Evolutionary conservation across 2,329 filamentous ascomycete genomes (phyloP).

Genomic region (Dactylellina sp.): DNA sequence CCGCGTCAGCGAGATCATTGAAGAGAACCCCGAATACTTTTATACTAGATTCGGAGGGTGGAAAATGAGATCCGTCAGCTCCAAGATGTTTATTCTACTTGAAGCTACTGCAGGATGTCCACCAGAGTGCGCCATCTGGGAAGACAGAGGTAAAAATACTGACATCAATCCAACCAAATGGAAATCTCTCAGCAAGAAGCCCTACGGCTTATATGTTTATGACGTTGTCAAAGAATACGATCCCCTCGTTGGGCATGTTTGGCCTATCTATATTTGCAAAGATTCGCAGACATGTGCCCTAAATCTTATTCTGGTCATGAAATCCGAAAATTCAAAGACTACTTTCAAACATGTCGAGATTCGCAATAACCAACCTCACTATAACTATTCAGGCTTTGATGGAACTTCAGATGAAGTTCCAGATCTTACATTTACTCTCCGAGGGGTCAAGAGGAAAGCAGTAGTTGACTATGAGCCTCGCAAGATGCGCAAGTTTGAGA

Average conservation of each 20-base stretch:
- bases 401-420: too few relatives aligned
- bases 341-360: neutral
- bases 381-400: too few relatives aligned
- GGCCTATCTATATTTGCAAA: neutral
- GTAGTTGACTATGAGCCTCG: too few relatives aligned
- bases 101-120: conserved; percentile 18
- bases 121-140: conserved; percentile 27
- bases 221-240: neutral
- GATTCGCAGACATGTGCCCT: neutral
- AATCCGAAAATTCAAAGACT: neutral
- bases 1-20: neutral
- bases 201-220: conserved; percentile 19
- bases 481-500: too few relatives aligned
- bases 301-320: neutral
- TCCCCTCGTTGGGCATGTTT: neutral
- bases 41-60: neutral
- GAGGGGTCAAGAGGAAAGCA: too few relatives aligned
- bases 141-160: conserved; percentile 5
- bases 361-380: too few relatives aligned
- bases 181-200: neutral
- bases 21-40: neutral
- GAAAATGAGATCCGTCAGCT: conserved; percentile 18
- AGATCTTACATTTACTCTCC: too few relatives aligned
- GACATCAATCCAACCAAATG: conserved; percentile 30
- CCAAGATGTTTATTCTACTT: conserved; percentile 7